These are phyloP conservation scores for Pisolithus marmoratus DNA, from an alignment of 768 basidiomycete genomes.

Conservation along the genomic window DNA sequence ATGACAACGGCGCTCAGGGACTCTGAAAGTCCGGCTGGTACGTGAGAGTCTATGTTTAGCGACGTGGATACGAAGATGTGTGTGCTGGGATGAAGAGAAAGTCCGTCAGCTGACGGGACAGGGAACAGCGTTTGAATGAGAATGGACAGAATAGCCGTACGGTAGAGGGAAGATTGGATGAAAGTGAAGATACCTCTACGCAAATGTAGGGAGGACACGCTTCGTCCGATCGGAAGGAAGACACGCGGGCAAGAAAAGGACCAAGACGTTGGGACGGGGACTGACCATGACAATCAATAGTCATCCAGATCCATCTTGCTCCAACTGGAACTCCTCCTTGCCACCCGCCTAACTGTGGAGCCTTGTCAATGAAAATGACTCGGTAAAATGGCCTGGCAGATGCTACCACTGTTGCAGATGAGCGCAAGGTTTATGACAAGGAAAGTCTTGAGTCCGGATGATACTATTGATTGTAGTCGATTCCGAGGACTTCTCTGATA, in stretches of 20 bases:
- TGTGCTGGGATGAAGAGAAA: too few species aligned
- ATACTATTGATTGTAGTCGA: constrained; percentile 1
- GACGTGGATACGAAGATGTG: too few species aligned
- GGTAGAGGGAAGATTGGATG: too few species aligned
- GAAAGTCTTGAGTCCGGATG: constrained; percentile 5
- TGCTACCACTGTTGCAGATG: constrained; percentile 26
- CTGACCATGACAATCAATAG: constrained; percentile 28
- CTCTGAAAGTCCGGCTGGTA: too few species aligned
- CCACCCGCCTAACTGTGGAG: constrained; percentile 9
- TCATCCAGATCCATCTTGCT: constrained; percentile 12
- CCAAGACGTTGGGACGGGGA: constrained; percentile 1
- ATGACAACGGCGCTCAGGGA: too few species aligned
- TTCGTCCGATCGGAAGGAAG: too few species aligned
- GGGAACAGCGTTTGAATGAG: too few species aligned
- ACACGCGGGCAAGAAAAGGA: constrained; percentile 43
- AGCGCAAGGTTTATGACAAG: constrained; percentile 24
- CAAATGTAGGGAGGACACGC: too few species aligned
- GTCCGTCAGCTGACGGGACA: too few species aligned
- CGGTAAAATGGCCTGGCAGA: constrained; percentile 18
- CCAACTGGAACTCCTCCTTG: constrained; percentile 3
- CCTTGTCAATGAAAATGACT: constrained; percentile 15
- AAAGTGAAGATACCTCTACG: too few species aligned
- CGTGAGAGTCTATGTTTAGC: too few species aligned
- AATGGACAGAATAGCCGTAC: not conserved
- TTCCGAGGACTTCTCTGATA: constrained; percentile 15